These are phyloP conservation scores for Gossypium ekmanianum DNA, from an alignment of 345 rosid genomes.

Conservation along the genomic window DNA sequence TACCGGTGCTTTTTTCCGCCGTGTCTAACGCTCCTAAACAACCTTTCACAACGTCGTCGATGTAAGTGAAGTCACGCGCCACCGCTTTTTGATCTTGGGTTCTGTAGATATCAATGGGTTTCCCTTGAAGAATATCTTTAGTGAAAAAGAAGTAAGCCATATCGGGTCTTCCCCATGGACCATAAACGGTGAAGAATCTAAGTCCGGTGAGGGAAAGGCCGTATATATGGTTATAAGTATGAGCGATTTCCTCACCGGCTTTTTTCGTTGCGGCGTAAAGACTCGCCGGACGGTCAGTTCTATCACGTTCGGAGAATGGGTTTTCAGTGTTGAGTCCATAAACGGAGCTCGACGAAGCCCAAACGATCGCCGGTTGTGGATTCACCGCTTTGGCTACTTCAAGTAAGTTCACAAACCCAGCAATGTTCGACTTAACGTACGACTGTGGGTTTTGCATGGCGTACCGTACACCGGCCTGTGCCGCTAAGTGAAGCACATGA, in stretches of 20 bases:
- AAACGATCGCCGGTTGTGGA: slow-evolving; percentile 77
- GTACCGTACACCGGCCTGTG: slow-evolving; percentile 91
- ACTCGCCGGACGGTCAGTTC: slow-evolving; percentile 86
- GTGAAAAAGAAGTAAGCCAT: slow-evolving; percentile 94
- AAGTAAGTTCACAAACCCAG: slow-evolving; percentile 69
- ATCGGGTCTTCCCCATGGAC: slow-evolving; percentile 93
- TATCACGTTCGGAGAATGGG: slow-evolving; percentile 72
- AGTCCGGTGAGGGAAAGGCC: slow-evolving; percentile 78
- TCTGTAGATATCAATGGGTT: slow-evolving; percentile 62
- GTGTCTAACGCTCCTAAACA: slow-evolving; percentile 81
- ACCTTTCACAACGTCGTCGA: slow-evolving; percentile 79
- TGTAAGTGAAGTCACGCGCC: slow-evolving; percentile 95
- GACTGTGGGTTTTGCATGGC: slow-evolving; percentile 91
- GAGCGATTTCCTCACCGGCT: slow-evolving; percentile 86
- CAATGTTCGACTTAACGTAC: slow-evolving; percentile 71
- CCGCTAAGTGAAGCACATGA: slow-evolving; percentile 83
- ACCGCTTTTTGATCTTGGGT: slow-evolving; percentile 64
- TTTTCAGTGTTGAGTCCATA: slow-evolving; percentile 80
- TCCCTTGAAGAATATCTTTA: slow-evolving; percentile 66
- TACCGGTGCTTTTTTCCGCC: slow-evolving; percentile 78
- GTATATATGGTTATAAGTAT: slow-evolving; percentile 85
- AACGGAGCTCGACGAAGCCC: slow-evolving; percentile 90
- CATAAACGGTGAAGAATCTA: slow-evolving; percentile 75
- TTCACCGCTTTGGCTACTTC: slow-evolving; percentile 65
- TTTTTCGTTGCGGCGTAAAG: slow-evolving; percentile 85